phyloP scores from a whole-genome alignment of 768 basidiomycete species.

The Suillus tomentosus region DNA sequence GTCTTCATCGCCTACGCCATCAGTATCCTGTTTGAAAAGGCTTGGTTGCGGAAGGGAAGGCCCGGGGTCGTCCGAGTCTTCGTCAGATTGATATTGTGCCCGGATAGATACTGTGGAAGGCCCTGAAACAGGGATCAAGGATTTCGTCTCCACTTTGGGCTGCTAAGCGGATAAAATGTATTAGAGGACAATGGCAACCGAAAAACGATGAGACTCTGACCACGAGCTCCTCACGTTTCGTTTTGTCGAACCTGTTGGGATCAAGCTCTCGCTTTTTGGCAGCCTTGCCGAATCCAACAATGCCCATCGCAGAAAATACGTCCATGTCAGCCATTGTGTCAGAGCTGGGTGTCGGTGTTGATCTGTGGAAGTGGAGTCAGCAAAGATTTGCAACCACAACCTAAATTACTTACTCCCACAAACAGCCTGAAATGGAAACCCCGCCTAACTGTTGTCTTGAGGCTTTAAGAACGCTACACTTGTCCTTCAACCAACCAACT shows the following conservation, averaged over 20 bases:
- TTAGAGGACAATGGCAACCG: conserved; percentile 18
- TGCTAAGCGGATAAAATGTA: conserved; percentile 8
- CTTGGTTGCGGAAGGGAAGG: conserved; percentile 10
- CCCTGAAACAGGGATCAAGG: conserved; percentile 18
- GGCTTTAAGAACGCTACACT: conserved; percentile 2
- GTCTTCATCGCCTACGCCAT: conserved; percentile 29
- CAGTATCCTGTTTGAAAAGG: conserved; percentile 18
- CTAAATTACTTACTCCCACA: conserved; percentile 5
- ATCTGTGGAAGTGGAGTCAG: conserved; percentile 1
- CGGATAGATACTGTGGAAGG: conserved; percentile 15
- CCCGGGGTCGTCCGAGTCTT: conserved; percentile 24
- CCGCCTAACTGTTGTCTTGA: not conserved
- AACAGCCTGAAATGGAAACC: conserved; percentile 15
- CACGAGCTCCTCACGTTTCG: conserved; percentile 52
- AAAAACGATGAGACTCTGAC: conserved; percentile 23
- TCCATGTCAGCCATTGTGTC: conserved; percentile 60
- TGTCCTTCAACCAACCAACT: conserved; percentile 4
- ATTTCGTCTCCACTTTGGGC: conserved; percentile 1
- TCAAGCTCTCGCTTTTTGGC: conserved; percentile 66
- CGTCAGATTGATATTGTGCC: conserved; percentile 26
- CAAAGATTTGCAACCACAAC: conserved; percentile 6
- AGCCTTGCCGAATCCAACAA: conserved; percentile 81
- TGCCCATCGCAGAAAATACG: conserved; percentile 81
- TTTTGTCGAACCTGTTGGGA: conserved; percentile 78
- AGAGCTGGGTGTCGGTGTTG: conserved; percentile 11